These are phyloP conservation scores for Xylaria arbuscula DNA, from an alignment of 2,329 filamentous ascomycete genomes.

Conservation along the genomic window DNA sequence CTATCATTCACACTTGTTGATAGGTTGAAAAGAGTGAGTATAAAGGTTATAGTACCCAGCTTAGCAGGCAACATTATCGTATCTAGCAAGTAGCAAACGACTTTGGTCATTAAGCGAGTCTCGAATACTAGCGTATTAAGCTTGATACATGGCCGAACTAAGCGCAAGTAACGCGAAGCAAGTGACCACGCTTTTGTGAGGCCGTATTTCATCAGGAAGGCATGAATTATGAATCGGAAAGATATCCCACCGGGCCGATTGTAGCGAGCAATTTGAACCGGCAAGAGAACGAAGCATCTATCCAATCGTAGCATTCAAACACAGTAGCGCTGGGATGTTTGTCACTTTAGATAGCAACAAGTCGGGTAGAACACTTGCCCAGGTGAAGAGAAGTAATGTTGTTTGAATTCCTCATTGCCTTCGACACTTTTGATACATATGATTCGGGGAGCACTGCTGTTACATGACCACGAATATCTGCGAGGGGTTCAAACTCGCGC, in stretches of 20 bases:
- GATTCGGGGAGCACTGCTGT: background rate
- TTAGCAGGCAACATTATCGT: slow-evolving; percentile 1
- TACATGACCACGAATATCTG: background rate
- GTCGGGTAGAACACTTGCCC: background rate
- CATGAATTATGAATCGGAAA: background rate
- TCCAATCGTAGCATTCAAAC: background rate
- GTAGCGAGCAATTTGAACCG: background rate
- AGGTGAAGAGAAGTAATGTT: background rate
- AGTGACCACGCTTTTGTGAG: background rate
- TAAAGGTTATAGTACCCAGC: background rate
- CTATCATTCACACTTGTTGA: background rate
- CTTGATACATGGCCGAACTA: background rate
- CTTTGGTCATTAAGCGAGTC: background rate
- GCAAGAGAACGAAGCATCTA: background rate
- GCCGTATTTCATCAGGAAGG: background rate
- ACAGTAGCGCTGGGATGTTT: background rate
- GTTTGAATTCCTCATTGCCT: background rate
- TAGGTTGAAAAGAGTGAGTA: background rate
- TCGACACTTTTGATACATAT: background rate
- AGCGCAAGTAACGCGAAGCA: background rate
- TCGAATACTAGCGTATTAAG: background rate
- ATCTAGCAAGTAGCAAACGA: background rate
- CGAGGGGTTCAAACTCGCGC: background rate
- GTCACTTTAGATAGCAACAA: background rate
- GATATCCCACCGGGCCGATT: too few relatives aligned